These are phyloP conservation scores for Eucalyptus shirleyi DNA, from an alignment of 345 rosid genomes.

Conservation along the genomic window DNA sequence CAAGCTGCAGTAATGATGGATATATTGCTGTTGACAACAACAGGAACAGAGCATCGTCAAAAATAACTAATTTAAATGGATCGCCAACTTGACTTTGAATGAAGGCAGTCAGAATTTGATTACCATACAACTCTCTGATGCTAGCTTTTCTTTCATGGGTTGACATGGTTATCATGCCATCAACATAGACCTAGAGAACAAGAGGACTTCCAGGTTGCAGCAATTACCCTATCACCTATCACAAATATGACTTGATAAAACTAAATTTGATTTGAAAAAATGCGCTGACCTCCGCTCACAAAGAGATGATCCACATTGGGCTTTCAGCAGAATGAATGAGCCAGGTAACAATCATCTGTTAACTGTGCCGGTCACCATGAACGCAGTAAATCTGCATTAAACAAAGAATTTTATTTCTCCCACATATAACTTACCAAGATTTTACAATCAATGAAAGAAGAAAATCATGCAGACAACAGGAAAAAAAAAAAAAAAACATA, in stretches of 20 bases:
- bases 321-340: no score
- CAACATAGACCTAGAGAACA: not conserved
- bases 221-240: not conserved
- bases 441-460: not conserved
- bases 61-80: not conserved
- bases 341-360: no score
- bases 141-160: constrained; percentile 6
- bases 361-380: not conserved
- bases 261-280: not conserved
- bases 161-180: constrained; percentile 7
- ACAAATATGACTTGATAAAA: not conserved
- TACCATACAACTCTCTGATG: constrained; percentile 9
- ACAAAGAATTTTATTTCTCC: not conserved
- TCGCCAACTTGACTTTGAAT: not conserved
- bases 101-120: not conserved
- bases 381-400: not conserved
- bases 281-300: no score
- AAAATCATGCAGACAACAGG: not conserved
- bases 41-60: not conserved
- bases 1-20: constrained; percentile 8
- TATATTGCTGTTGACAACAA: not conserved
- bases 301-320: no score
- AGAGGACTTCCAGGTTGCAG: not conserved
- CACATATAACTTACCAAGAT: not conserved
- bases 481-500: not conserved